Evolutionary conservation across 176 grass and related monocot genomes (phyloP), one percentile per base, ranked within the genome.

Genomic region (Carex parvula): DNA sequence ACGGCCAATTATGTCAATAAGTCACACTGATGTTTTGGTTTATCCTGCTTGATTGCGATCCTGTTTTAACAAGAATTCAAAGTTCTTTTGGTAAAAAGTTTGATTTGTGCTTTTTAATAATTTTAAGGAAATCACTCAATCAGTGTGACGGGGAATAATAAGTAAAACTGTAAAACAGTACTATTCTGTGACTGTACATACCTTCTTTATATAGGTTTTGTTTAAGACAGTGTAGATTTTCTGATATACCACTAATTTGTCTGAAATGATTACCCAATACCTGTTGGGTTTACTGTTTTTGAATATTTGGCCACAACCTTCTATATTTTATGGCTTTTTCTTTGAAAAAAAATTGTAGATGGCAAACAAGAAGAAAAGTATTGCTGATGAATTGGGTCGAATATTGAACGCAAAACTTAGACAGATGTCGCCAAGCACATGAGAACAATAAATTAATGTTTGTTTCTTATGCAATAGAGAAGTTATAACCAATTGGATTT

Each of bases 351-450:
- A 12, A 30, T 11, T 99, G 90, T 87, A 99, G 96, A 86, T 99
- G 80, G 84, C 83, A 64, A 87, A 88, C 0, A 99, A 99, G 60
- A 98, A 98, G 96, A 98, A 90, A 89, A 82, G 39, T 61, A 64
- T 99, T 84, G 93, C 93, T 60, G 93, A 95, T 32, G 88, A 99
- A 67, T 84, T 86, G 63, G 88, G 70, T 20, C 21, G 87, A 9
- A 14, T 93, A 30, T 85, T 99, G 64, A 88, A 95, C 76, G 87
- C 88, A 72, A 99, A 99, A 87, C 64, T 93, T 52, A 88, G 80
- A 79, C 96, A 99, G 60, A 67, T 88, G 55, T 88, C 96, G 0
- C 71, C 89, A 18, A 90, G 88, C 59, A 44, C 86, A 67, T 93
- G 91, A 83, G 87, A 87, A 48, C 89, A 89, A 85, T 88, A 77